A percentile compares a stretch with the other conserved stretches of the same genome.
These are phyloP conservation scores for Ceratocystis smalleyi DNA, from an alignment of 2,329 filamentous ascomycete genomes.

Conservation along the genomic window DNA sequence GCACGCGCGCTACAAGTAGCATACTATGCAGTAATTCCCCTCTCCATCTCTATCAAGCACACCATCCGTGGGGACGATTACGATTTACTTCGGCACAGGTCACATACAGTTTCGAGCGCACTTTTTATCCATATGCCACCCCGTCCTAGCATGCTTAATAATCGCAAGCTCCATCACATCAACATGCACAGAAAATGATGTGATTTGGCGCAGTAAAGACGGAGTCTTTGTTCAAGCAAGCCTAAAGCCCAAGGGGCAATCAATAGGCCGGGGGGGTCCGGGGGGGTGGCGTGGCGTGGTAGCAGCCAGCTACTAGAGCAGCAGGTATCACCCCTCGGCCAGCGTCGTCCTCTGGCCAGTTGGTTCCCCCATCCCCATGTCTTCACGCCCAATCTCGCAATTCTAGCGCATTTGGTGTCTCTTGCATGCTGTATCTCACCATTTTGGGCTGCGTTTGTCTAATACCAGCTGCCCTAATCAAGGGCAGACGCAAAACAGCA, in stretches of 20 bases:
- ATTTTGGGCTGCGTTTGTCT: not conserved
- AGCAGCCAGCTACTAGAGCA: too few species aligned
- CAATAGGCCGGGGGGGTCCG: too few species aligned
- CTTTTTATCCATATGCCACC: not conserved
- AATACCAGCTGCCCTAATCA: not conserved
- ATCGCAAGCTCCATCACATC: not conserved
- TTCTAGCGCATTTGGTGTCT: not conserved
- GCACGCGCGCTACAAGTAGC: too few species aligned
- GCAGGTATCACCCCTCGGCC: too few species aligned
- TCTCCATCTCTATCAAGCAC: not conserved
- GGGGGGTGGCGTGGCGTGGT: too few species aligned
- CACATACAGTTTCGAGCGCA: conserved; percentile 4
- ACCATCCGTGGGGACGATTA: conserved; percentile 7
- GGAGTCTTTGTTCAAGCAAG: not conserved
- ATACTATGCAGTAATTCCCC: not conserved
- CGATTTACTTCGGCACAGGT: not conserved
- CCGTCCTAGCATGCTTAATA: not conserved
- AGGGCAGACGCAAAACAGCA: too few species aligned
- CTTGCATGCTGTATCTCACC: not conserved
- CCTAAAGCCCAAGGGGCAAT: too few species aligned
- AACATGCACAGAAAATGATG: not conserved
- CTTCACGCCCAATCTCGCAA: not conserved
- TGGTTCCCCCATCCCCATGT: not conserved
- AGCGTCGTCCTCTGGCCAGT: not conserved
- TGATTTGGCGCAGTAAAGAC: not conserved